A percentile compares a stretch with the other conserved stretches of the same genome.
Conservation (phyloP, 2,329 filamentous ascomycete species). For the Lachnellula suecica region DNA sequence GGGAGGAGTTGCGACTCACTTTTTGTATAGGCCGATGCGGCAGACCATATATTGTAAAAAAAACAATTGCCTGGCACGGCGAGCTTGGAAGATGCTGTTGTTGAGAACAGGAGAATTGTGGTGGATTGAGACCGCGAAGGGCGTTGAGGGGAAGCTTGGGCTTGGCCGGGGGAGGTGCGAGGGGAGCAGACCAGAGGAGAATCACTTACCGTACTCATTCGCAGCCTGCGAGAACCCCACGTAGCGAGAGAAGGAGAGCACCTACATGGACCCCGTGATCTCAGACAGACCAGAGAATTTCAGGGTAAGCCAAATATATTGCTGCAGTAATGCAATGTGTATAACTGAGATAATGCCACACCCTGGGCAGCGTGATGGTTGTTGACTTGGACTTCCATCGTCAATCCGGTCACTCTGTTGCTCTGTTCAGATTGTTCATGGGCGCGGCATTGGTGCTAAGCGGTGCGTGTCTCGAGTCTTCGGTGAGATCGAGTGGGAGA, state of each 20-base stretch:
- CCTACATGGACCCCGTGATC: background rate
- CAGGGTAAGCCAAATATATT: background rate
- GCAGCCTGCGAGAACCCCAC: slow-evolving; percentile 1
- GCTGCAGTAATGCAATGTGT: background rate
- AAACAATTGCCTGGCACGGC: background rate
- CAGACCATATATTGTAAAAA: background rate
- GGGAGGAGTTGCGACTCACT: background rate
- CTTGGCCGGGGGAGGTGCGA: slow-evolving; percentile 2
- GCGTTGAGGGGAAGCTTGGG: slow-evolving; percentile 10
- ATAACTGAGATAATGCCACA: background rate
- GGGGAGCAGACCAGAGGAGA: slow-evolving; percentile 3
- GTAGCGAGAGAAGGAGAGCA: background rate
- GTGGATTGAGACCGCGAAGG: background rate
- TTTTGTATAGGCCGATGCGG: background rate
- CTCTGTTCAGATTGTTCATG: background rate
- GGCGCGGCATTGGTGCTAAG: slow-evolving; percentile 10
- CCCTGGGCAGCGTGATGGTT: background rate
- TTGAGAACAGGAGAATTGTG: slow-evolving; percentile 1
- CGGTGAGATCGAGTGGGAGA: slow-evolving; percentile 12
- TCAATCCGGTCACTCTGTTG: background rate
- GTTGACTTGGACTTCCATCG: background rate
- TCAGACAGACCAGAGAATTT: background rate
- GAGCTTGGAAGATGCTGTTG: background rate
- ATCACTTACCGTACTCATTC: slow-evolving; percentile 5
- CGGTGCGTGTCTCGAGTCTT: slow-evolving; percentile 10